Conservation (phyloP, 108 stramenopile species). For the Cyclostephanos tholiformis region DNA sequence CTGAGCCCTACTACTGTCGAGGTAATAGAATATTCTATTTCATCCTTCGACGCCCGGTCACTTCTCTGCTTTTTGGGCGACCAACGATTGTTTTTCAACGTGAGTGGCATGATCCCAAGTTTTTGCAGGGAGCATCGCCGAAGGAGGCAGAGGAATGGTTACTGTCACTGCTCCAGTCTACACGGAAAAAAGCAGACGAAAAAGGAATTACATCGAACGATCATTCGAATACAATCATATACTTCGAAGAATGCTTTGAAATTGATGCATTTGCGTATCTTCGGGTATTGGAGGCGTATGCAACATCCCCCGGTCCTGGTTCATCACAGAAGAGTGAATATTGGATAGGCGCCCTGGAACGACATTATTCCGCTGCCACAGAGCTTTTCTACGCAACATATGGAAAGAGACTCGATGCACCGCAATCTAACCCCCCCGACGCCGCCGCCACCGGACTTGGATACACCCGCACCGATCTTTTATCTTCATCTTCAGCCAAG, state of each 20-base stretch:
- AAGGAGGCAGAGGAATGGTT: conserved; percentile 55
- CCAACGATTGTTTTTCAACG: background rate
- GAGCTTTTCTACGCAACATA: conserved; percentile 10
- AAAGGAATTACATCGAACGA: background rate
- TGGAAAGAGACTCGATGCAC: conserved; percentile 4
- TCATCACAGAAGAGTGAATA: conserved; percentile 65
- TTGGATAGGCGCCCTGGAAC: conserved; percentile 52
- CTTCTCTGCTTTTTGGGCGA: conserved; percentile 14
- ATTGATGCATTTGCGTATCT: conserved; percentile 63
- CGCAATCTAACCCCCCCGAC: background rate
- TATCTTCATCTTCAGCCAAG: conserved; percentile 8
- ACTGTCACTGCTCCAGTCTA: conserved; percentile 21
- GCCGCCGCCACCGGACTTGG: no score
- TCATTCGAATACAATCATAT: background rate
- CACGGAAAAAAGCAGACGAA: background rate
- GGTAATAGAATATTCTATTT: background rate
- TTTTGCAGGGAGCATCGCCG: conserved; percentile 37
- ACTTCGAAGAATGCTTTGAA: background rate
- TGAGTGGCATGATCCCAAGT: conserved; percentile 49
- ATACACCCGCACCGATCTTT: no score
- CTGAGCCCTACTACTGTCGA: background rate
- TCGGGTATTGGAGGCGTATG: conserved; percentile 59
- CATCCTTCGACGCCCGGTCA: conserved; percentile 1
- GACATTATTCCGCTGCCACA: conserved; percentile 21
- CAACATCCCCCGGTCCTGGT: conserved; percentile 37